Base-by-base conservation (phyloP, 345 rosid genomes). In the Brassica juncea region DNA sequence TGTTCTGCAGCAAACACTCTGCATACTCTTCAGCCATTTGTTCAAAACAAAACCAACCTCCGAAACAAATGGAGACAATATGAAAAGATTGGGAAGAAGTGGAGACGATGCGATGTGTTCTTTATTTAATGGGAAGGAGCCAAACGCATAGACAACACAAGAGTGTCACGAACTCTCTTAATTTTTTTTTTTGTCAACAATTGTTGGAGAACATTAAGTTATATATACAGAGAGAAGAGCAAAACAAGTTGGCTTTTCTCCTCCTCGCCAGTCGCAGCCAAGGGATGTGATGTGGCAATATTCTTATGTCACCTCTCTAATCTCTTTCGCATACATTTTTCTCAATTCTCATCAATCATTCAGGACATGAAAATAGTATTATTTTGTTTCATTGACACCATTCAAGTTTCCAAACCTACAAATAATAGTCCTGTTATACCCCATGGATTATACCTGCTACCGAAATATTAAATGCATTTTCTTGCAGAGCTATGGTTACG, bases 1-100 rank as follows among this genome's bases (percentile, higher is more conserved):
- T 82, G 70, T 88, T 89, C 84, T 85, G 82, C 79, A 94, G 81
- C 76, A 90, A 52, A 15, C 89, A 49, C 83, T 83, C 89, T 39
- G 21, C 62, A 3, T 42, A 75, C 65, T 88, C 86, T 72, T 79
- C 77, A 25, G 74, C 86, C 88, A 78, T 85, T 21, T 47, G 1
- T 42, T 27, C 0, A 21, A 25, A 23, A 23, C 11, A 58, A 21
- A 58, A 76, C 61, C 28, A 14, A 76, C 49, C 74, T 66, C 66
- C 27, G 5, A 35, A 31, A 30, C 28, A 0, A 31, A 65, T 16
- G 19, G 55, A 49, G 14, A 28, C 30, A 37, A 58, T 58, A 21
- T 12, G 3, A 58, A 25, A 61, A 14, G 8, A 3, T 15, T 28
- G 34, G 49, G 47, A 71, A 23, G 75, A 58, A 3, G 66, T 31